Evolutionary conservation across 31 red algal species (phyloP).

Genomic region (Bonnemaisonia californica): DNA sequence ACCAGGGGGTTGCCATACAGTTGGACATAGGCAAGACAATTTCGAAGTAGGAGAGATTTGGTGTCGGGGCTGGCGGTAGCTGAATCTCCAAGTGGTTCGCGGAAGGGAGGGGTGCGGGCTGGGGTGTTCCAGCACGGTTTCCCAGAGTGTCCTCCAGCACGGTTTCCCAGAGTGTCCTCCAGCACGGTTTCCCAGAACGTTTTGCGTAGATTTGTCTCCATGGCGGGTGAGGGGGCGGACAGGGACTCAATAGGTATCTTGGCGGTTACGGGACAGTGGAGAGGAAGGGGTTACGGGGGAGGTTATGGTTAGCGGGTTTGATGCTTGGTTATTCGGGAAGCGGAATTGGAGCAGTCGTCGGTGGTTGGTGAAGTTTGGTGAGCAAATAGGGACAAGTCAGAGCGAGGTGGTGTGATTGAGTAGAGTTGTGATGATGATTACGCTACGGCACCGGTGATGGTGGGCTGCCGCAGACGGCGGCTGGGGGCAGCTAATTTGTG

Average conservation of each 20-base stretch:
- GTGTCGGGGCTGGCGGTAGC: not conserved
- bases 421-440: too few species aligned
- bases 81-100: too few species aligned
- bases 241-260: not conserved
- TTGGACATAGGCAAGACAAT: not conserved
- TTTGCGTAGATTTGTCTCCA: slow-evolving; percentile 32
- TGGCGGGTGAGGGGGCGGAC: not conserved
- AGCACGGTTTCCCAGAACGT: slow-evolving; percentile 66
- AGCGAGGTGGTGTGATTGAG: too few species aligned
- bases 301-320: too few species aligned
- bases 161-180: slow-evolving; percentile 48
- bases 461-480: too few species aligned
- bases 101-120: slow-evolving; percentile 2
- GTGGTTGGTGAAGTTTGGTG: too few species aligned
- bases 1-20: too few species aligned
- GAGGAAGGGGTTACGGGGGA: not conserved
- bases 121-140: slow-evolving; percentile 23
- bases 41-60: not conserved
- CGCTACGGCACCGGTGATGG: too few species aligned
- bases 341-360: too few species aligned
- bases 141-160: slow-evolving; percentile 41
- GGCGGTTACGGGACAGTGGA: not conserved
- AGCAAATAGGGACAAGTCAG: too few species aligned
- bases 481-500: too few species aligned
- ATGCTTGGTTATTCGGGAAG: too few species aligned